Evolutionary conservation across 108 stramenopile species (phyloP), one percentile per base, ranked within the genome.

Genomic region (Skeletonema marinoi): DNA sequence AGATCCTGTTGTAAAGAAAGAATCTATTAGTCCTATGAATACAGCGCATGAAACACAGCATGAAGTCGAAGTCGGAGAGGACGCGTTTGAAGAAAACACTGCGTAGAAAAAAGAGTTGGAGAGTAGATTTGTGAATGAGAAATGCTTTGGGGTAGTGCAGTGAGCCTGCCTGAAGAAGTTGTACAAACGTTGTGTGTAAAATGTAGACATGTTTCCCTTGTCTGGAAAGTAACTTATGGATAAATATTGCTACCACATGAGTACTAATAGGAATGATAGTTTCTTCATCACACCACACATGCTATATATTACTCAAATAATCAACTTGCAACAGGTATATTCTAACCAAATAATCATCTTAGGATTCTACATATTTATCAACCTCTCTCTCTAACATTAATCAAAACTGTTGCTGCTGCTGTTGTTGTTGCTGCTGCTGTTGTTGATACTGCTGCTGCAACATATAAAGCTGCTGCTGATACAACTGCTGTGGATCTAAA

Each of bases 361-460:
- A 46, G 44, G 16, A n/a, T 46, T 46, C 16, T 16, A 46, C 14
- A 10, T 6, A n/a, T 46, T 0, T 12, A n/a, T n/a, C 14, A 46
- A 46, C 44, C 44, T n/a, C 2, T 46, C 2, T 46, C 44, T 46
- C 44, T 12, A 46, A 11, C 39, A 41, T 41, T 4, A 4, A n/a
- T 46, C 16, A 46, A 46, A 46, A 46, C 44, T 46, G 44, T 46
- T 46, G 44, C 3, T 41, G 39, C 39, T 71, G 60, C 38, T 70
- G 51, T 14, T 54, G 58, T 11, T 74, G 64, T 54, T 74, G 73
- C 25, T 74, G 73, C n/a, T 48, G 66, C 67, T 72, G 60, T 14
- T 70, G 51, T 14, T 54, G 58, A n/a, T 74, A 65, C 64, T 74
- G 73, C 35, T 74, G 73, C 30, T 48, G 66, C 75, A 68, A 60